These are phyloP conservation scores for Neurospora sp. DNA, from an alignment of 495 filamentous ascomycete genomes.

Conservation along the genomic window DNA sequence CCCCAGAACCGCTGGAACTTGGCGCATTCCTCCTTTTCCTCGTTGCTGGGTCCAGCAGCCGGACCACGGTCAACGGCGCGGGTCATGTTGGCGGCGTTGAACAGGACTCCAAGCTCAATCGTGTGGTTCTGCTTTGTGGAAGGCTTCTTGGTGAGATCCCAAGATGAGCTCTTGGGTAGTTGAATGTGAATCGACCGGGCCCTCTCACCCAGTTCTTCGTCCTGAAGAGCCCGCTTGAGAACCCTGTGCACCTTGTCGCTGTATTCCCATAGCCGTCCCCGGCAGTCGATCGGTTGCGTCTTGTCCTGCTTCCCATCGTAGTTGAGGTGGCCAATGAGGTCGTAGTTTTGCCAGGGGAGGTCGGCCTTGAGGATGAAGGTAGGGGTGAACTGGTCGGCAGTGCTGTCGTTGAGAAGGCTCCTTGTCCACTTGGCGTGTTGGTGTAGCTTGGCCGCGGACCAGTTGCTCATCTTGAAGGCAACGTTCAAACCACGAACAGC, in stretches of 20 bases:
- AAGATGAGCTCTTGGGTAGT: conserved; percentile 24
- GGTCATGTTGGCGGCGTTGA: conserved; percentile 58
- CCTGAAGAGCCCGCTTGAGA: conserved; percentile 50
- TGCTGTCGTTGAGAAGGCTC: conserved; percentile 60
- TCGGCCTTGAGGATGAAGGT: conserved; percentile 70
- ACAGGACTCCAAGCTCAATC: conserved; percentile 55
- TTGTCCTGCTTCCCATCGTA: conserved; percentile 5
- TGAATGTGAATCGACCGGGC: conserved; percentile 53
- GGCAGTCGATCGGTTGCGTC: conserved; percentile 16
- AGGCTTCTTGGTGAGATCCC: conserved; percentile 28
- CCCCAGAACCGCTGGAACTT: conserved; percentile 69
- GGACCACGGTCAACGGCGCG: conserved; percentile 82
- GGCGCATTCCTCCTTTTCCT: conserved; percentile 60
- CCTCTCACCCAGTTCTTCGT: conserved; percentile 48
- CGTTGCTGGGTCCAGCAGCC: conserved; percentile 41
- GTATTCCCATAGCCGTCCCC: conserved; percentile 25
- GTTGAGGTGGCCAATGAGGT: conserved; percentile 40
- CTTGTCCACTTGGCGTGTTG: conserved; percentile 64
- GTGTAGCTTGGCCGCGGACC: conserved; percentile 63
- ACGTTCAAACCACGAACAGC: conserved; percentile 64
- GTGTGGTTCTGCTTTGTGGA: conserved; percentile 11
- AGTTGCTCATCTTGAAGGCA: conserved; percentile 82
- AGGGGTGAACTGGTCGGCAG: conserved; percentile 68
- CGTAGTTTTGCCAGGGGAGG: conserved; percentile 58
- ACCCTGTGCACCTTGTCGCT: conserved; percentile 47